These are phyloP conservation scores for Bolboschoenus planiculmis DNA, from an alignment of 176 grass and related monocot genomes.

Conservation along the genomic window DNA sequence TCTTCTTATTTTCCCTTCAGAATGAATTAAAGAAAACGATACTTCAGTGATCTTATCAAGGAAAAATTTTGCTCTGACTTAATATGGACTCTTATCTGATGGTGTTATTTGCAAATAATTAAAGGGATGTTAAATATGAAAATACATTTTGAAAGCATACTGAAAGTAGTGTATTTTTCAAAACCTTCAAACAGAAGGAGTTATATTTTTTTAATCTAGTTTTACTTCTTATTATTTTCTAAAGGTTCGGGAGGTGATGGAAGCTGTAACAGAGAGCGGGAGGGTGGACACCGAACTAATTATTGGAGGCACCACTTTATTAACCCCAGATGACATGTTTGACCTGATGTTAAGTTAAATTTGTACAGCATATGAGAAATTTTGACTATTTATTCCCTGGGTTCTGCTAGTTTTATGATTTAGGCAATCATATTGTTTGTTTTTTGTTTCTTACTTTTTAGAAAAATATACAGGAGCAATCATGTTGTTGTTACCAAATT, in stretches of 20 bases:
- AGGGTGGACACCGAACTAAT: slow-evolving; percentile 71
- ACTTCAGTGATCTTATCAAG: not conserved
- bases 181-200: not conserved
- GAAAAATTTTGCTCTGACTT: not conserved
- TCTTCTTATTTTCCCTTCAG: not conserved
- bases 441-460: not conserved
- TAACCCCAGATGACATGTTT: slow-evolving; percentile 88
- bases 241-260: slow-evolving; percentile 84
- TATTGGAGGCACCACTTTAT: slow-evolving; percentile 85
- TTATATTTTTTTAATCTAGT: not conserved
- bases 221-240: not conserved
- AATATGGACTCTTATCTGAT: not conserved
- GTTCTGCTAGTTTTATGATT: not conserved
- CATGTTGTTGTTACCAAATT: not conserved
- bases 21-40: not conserved
- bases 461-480: not conserved
- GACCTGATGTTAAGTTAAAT: slow-evolving; percentile 63
- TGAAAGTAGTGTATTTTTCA: not conserved
- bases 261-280: slow-evolving; percentile 61
- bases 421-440: not conserved
- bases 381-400: not conserved
- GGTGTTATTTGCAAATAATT: not conserved
- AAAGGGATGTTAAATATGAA: not conserved
- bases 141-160: not conserved
- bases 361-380: slow-evolving; percentile 5